Percentiles rank a stretch among this genome's conserved stretches.
Conservation (phyloP, 2,329 filamentous ascomycete species). For the Botrytis paeoniae region DNA sequence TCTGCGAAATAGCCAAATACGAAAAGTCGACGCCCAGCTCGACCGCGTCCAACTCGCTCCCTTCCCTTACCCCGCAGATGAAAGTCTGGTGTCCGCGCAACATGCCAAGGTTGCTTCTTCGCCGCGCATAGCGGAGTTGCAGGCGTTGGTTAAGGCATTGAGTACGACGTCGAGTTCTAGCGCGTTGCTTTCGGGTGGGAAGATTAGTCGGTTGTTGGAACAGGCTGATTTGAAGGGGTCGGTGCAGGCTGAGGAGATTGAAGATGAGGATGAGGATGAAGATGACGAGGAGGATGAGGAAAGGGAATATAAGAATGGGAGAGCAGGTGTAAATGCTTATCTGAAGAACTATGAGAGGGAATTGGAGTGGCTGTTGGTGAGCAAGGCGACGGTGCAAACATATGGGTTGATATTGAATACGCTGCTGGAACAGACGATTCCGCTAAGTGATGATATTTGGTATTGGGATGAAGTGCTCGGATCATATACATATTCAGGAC, state of each 20-base stretch:
- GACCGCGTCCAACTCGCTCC: conserved; percentile 57
- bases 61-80: conserved; percentile 41
- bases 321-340: conserved; percentile 20
- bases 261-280: conserved; percentile 36
- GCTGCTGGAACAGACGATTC: conserved; percentile 78
- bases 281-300: conserved; percentile 35
- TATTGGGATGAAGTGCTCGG: conserved; percentile 91
- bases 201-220: conserved; percentile 60
- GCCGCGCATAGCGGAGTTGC: conserved; percentile 58
- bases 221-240: conserved; percentile 56
- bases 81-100: conserved; percentile 36
- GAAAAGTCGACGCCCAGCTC: conserved; percentile 62
- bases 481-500: conserved; percentile 71
- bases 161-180: conserved; percentile 66
- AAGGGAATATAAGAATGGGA: not conserved
- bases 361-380: conserved; percentile 85
- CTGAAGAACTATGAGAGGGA: conserved; percentile 65
- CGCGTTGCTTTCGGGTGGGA: conserved; percentile 56
- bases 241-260: conserved; percentile 33
- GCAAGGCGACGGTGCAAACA: conserved; percentile 87
- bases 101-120: conserved; percentile 41
- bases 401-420: conserved; percentile 78
- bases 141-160: conserved; percentile 66
- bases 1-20: conserved; percentile 47
- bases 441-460: conserved; percentile 81